These are phyloP conservation scores for Coemansia biformis DNA, from an alignment of 192 early-diverging fungal species.

Conservation along the genomic window DNA sequence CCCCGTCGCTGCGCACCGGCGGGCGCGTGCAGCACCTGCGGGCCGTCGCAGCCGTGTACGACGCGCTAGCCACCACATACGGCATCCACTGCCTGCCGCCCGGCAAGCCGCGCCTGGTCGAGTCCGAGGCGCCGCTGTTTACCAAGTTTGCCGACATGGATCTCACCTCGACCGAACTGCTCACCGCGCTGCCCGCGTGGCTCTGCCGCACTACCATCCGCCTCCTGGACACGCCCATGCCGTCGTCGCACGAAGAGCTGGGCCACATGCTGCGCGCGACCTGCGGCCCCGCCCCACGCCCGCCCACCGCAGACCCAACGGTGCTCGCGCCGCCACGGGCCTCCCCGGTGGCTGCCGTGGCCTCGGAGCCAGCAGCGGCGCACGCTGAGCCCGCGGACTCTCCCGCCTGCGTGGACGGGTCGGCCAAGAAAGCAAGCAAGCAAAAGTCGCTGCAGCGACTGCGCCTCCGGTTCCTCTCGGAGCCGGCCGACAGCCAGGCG, in stretches of 20 bases:
- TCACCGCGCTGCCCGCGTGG: slow-evolving; percentile 38
- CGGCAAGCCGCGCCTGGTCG: slow-evolving; percentile 27
- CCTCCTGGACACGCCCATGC: slow-evolving; percentile 31
- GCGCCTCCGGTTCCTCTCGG: slow-evolving; percentile 28
- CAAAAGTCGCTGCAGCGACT: slow-evolving; percentile 42
- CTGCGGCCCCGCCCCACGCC: neutral
- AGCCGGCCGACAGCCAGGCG: slow-evolving; percentile 2
- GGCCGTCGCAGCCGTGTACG: slow-evolving; percentile 33
- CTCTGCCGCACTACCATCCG: slow-evolving; percentile 43
- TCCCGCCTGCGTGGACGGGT: neutral
- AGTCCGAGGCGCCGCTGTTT: slow-evolving; percentile 31
- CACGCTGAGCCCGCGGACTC: too few relatives aligned
- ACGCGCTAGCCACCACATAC: slow-evolving; percentile 28
- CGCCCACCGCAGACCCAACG: too few relatives aligned
- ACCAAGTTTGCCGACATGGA: slow-evolving; percentile 48
- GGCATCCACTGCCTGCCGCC: slow-evolving; percentile 16
- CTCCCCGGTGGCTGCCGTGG: neutral
- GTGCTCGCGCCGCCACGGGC: neutral
- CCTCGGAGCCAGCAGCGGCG: too few relatives aligned
- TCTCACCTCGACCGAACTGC: slow-evolving; percentile 31
- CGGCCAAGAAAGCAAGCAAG: slow-evolving; percentile 23
- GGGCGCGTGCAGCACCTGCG: slow-evolving; percentile 11
- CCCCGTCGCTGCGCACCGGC: slow-evolving; percentile 19
- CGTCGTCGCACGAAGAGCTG: slow-evolving; percentile 21
- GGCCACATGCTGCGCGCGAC: slow-evolving; percentile 5